Evolutionary conservation across 176 grass and related monocot genomes (phyloP).

Genomic region (Poa pratensis): DNA sequence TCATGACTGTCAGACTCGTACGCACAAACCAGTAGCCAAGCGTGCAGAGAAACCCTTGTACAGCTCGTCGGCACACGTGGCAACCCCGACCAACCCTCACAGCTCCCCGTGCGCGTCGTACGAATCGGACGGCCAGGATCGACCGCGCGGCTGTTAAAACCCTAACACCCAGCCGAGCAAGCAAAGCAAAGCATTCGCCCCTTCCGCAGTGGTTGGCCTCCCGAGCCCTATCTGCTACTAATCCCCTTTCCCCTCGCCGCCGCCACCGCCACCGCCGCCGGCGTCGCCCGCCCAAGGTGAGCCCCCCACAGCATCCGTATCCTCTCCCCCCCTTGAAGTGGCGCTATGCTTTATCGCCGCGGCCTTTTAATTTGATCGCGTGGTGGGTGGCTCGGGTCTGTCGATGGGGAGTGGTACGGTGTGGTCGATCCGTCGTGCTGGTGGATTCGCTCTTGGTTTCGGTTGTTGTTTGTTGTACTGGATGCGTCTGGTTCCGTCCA

Average conservation of each 20-base stretch:
- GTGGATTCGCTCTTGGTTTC: neutral
- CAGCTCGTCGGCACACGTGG: neutral
- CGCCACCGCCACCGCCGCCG: neutral
- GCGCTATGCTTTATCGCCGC: neutral
- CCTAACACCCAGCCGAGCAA: neutral
- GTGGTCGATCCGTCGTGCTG: neutral
- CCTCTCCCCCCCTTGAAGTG: neutral
- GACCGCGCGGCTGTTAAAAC: neutral
- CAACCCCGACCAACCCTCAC: neutral
- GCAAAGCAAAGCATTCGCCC: neutral
- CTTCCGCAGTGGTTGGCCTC: constrained; percentile 8
- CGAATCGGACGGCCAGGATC: constrained; percentile 1
- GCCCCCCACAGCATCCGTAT: neutral
- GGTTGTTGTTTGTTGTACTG: neutral
- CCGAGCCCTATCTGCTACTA: neutral
- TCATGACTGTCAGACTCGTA: too few relatives aligned
- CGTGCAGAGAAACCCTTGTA: too few relatives aligned
- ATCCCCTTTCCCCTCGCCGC: neutral
- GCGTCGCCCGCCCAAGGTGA: constrained; percentile 4
- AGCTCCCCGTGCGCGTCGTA: neutral
- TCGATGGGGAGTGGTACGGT: neutral
- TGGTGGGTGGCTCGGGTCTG: neutral
- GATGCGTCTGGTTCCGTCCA: neutral
- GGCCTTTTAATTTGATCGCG: neutral
- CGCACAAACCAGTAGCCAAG: too few relatives aligned